Evolutionary conservation across 1,139 yeast species (phyloP), one percentile per base, ranked within the genome.

Genomic region (Taphrina deformans): DNA sequence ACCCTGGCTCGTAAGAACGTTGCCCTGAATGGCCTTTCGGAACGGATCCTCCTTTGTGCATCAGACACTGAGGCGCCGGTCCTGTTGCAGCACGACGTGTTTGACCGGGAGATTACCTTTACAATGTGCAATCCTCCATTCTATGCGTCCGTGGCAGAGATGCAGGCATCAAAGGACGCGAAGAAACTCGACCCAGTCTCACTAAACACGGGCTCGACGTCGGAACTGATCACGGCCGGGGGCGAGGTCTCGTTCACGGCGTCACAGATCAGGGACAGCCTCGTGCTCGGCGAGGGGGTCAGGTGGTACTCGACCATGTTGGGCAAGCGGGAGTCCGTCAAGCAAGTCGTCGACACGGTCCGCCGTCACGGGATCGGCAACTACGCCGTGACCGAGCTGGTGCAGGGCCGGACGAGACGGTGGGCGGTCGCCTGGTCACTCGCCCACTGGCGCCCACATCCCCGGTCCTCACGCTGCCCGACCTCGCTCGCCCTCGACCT

Each of bases 61-160:
- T 31, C 62, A 5, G 21, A 23, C 4, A 44, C 58, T 14, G 48
- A 27, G 2, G 52, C 33, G 21, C 40, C 48, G 3, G n/a, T 48
- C 27, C 26, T 59, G 50, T 29, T 59, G 23, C 63, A 59, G 16
- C 41, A 38, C n/a, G 41, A 38, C 9, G 7, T 24, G 6, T 31
- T 46, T 4, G 14, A 21, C 12, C 7, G 21, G 2, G 14, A 31
- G 16, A 31, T 58, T 6, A 27, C 50, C 12, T 59, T 59, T 31
- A 50, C 75, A 1, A 73, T 80, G 70, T 79, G 82, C 67, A 80
- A 80, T 66, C 83, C 83, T 2, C 83, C 83, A 1, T 80, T 80
- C 67, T 80, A 79, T 67, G 62, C 68, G 2, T 74, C 78, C 0
- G 10, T 31, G 0, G 71, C 70, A 0, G 81, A 79, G 40, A 67